Evolutionary conservation across 352 stramenopile genomes (phyloP).

Genomic region (Halophytophthora batemanensis): DNA sequence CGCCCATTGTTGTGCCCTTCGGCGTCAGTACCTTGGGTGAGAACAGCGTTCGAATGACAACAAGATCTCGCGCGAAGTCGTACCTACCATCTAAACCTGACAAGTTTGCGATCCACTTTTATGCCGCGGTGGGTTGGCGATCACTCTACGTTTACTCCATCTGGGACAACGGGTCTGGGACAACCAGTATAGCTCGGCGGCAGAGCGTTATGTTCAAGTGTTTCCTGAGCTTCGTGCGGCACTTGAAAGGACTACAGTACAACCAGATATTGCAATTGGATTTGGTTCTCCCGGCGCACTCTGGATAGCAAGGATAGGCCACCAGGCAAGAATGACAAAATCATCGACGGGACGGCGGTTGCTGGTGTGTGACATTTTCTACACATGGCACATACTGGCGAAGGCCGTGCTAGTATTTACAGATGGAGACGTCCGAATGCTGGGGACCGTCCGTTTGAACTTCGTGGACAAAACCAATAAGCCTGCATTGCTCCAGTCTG

Average conservation of each 20-base stretch:
- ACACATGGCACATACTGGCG: slow-evolving; percentile 11
- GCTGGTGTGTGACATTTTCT: too few relatives aligned
- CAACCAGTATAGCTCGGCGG: background rate
- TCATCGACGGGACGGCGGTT: slow-evolving; percentile 5
- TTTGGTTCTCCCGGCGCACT: slow-evolving; percentile 5
- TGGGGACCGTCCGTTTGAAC: slow-evolving; percentile 13
- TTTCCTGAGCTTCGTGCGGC: slow-evolving; percentile 9
- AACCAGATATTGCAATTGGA: slow-evolving; percentile 6
- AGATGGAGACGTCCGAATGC: slow-evolving; percentile 7
- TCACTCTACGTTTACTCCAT: slow-evolving; percentile 9
- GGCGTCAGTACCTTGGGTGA: slow-evolving; percentile 8
- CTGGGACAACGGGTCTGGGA: slow-evolving; percentile 10
- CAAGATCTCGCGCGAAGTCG: background rate
- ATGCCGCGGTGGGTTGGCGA: slow-evolving; percentile 7
- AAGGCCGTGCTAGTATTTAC: slow-evolving; percentile 7
- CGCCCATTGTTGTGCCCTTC: slow-evolving; percentile 3
- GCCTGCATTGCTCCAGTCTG: background rate
- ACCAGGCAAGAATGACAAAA: slow-evolving; percentile 6
- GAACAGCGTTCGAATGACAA: slow-evolving; percentile 4
- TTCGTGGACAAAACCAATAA: slow-evolving; percentile 17
- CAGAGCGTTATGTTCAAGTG: slow-evolving; percentile 5
- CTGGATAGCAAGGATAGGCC: slow-evolving; percentile 9
- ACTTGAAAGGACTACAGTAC: slow-evolving; percentile 3
- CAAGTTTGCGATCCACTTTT: slow-evolving; percentile 11
- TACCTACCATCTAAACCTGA: slow-evolving; percentile 6